Conservation (phyloP, 2,329 filamentous ascomycete species). For the Didymosphaeria variabile region DNA sequence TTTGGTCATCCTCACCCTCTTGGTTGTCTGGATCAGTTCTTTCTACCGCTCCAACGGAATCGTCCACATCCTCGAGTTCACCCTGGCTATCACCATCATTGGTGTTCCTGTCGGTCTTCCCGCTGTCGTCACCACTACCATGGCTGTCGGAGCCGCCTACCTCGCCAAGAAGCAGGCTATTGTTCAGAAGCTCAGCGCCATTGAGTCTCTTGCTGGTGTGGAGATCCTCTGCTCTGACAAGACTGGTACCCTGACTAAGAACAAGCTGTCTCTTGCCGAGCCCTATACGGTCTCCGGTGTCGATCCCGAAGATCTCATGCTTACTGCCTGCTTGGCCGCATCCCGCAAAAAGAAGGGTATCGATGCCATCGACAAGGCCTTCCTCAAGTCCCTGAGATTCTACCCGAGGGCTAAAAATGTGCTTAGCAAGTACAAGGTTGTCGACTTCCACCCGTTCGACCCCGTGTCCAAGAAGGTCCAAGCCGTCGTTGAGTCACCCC, state of each 20-base stretch:
- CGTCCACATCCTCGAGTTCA: conserved; percentile 81
- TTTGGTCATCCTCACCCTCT: conserved; percentile 80
- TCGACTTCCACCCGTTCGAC: conserved; percentile 89
- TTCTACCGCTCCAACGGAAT: conserved; percentile 90
- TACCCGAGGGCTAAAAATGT: conserved; percentile 85
- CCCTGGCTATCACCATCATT: conserved; percentile 87
- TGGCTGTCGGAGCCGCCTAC: conserved; percentile 92
- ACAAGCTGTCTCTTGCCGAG: conserved; percentile 88
- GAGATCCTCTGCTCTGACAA: conserved; percentile 96
- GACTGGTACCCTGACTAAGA: conserved; percentile 92
- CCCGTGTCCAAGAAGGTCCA: conserved; percentile 93
- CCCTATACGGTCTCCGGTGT: conserved; percentile 85
- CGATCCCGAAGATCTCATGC: conserved; percentile 87
- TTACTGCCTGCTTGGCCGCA: conserved; percentile 88
- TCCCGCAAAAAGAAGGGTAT: conserved; percentile 96
- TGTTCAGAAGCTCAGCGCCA: conserved; percentile 90
- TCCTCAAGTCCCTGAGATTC: conserved; percentile 83
- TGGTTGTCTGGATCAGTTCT: conserved; percentile 84
- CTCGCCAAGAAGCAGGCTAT: conserved; percentile 93
- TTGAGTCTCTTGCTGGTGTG: conserved; percentile 90
- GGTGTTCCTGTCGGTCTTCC: conserved; percentile 94
- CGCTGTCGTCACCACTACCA: conserved; percentile 91
- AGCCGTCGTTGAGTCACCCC: conserved; percentile 81
- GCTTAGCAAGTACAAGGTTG: conserved; percentile 82
- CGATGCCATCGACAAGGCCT: conserved; percentile 93